Conservation (phyloP, 2,329 filamentous ascomycete genomes). For the Trichoderma guizhouense region DNA sequence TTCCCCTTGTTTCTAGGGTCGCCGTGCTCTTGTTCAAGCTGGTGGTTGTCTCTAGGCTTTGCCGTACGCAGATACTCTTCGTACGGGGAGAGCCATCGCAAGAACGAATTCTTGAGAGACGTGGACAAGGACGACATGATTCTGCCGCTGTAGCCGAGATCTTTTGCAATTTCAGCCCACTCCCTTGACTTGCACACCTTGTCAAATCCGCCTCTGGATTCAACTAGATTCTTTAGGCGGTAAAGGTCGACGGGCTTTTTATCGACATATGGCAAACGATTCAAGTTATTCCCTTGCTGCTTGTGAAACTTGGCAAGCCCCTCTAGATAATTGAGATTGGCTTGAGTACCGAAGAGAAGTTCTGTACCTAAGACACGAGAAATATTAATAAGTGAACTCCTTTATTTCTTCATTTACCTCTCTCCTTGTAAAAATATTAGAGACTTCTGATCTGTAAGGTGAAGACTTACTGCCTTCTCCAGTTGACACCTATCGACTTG, state of each 20-base stretch:
- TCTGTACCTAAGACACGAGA: slow-evolving; percentile 47
- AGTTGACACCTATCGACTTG: slow-evolving; percentile 54
- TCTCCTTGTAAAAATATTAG: not conserved
- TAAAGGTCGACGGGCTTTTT: slow-evolving; percentile 96
- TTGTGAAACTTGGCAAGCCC: slow-evolving; percentile 95
- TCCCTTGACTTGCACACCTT: slow-evolving; percentile 97
- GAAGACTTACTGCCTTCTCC: slow-evolving; percentile 84
- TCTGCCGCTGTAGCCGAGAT: slow-evolving; percentile 96
- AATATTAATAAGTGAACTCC: slow-evolving; percentile 34
- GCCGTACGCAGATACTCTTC: slow-evolving; percentile 89
- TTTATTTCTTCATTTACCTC: not conserved
- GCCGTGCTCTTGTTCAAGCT: slow-evolving; percentile 88
- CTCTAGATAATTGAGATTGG: slow-evolving; percentile 93
- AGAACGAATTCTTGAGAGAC: slow-evolving; percentile 96
- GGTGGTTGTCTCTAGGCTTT: slow-evolving; percentile 94
- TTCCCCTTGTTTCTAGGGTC: slow-evolving; percentile 55
- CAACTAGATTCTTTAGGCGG: slow-evolving; percentile 93
- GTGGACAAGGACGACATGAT: slow-evolving; percentile 99
- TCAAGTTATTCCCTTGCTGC: slow-evolving; percentile 90
- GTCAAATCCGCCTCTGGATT: slow-evolving; percentile 90
- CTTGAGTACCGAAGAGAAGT: slow-evolving; percentile 68
- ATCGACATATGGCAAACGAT: slow-evolving; percentile 92
- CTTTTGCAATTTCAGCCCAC: slow-evolving; percentile 97
- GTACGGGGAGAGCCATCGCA: slow-evolving; percentile 94
- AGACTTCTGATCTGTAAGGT: not conserved